These are phyloP conservation scores for Moniliella sp. DNA, from an alignment of 1,284 basidiomycete species.

Conservation along the genomic window DNA sequence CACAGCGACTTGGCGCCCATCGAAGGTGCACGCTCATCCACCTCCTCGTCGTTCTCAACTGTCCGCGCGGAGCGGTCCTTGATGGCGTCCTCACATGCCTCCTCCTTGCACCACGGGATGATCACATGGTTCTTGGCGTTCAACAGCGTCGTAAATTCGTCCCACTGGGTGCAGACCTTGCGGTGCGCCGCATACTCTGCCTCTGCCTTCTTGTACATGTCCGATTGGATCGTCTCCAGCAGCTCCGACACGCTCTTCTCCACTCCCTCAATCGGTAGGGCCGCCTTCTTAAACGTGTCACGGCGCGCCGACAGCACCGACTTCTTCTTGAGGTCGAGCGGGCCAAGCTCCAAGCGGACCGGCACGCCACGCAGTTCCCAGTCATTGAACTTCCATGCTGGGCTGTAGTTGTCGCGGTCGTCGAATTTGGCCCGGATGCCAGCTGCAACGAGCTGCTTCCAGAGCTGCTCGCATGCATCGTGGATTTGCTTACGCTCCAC, in stretches of 20 bases:
- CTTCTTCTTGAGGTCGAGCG: slow-evolving; percentile 65
- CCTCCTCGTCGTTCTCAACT: too few relatives aligned
- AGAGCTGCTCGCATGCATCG: slow-evolving; percentile 45
- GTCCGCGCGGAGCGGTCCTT: slow-evolving; percentile 83
- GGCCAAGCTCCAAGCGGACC: slow-evolving; percentile 84
- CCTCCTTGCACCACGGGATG: slow-evolving; percentile 88
- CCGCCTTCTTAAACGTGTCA: slow-evolving; percentile 45
- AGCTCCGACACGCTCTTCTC: slow-evolving; percentile 34
- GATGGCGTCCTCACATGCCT: slow-evolving; percentile 88
- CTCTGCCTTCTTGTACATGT: slow-evolving; percentile 67
- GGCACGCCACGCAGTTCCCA: slow-evolving; percentile 85
- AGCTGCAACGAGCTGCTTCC: slow-evolving; percentile 39
- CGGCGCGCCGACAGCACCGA: slow-evolving; percentile 69
- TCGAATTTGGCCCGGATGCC: slow-evolving; percentile 74
- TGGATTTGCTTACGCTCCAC: slow-evolving; percentile 49
- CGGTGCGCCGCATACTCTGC: slow-evolving; percentile 53
- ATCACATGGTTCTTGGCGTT: slow-evolving; percentile 71
- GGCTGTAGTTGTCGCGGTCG: slow-evolving; percentile 79
- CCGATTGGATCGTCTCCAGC: slow-evolving; percentile 64
- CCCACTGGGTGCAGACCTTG: slow-evolving; percentile 58
- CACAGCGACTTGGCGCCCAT: slow-evolving; percentile 91
- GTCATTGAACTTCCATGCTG: slow-evolving; percentile 96
- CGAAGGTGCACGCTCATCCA: slow-evolving; percentile 69
- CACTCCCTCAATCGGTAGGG: slow-evolving; percentile 8
- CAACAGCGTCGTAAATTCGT: slow-evolving; percentile 72